Evolutionary conservation across 2,329 filamentous ascomycete genomes (phyloP), one percentile per base, ranked within the genome.

Genomic region (Coniosporium tulheliwenetii): DNA sequence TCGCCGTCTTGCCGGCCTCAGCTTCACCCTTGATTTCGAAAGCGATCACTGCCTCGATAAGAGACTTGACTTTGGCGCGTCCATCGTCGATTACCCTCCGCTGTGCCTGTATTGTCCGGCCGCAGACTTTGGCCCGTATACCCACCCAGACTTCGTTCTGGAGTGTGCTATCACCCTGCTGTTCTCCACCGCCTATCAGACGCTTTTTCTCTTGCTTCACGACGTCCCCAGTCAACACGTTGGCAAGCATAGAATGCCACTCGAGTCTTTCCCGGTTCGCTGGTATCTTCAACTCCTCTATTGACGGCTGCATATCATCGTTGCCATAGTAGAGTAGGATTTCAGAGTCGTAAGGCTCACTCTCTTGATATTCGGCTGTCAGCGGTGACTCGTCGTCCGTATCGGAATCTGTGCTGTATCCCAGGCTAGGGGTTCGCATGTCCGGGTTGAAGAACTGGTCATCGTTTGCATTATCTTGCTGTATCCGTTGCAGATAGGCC

Each of bases 191-290:
- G 37, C 85, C 87, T 49, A 93, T 91, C 53, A 98, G 62, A 36
- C 91, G 78, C 60, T 94, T 93, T 70, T 98, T 98, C 64, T 98
- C 91, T 60, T 98, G 91, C 52, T 85, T 85, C 43, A 98, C 89
- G 8, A 98, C 91, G 58, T 98, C 91, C 48, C 91, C 91, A 1
- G 87, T 95, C 49, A 98, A 66, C 3, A 98, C 91, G 10, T 89
- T 93, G 44, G 89, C 85, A 42, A 98, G 66, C 91, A 98, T 98
- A 2, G 85, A 85, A 62, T 98, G 87, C 91, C 91, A 98, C 62
- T 98, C 91, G 16, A 98, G 68, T 36, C 89, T 73, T 60, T 96
- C 91, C 45, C 87, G 74, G 54, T 87, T 95, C 47, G 79, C 77
- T 1, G 86, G 83, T 51, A 95, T 83, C 59, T 83, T 81, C 40